Conservation (phyloP, 345 rosid genomes). For the Brassica carinata region DNA sequence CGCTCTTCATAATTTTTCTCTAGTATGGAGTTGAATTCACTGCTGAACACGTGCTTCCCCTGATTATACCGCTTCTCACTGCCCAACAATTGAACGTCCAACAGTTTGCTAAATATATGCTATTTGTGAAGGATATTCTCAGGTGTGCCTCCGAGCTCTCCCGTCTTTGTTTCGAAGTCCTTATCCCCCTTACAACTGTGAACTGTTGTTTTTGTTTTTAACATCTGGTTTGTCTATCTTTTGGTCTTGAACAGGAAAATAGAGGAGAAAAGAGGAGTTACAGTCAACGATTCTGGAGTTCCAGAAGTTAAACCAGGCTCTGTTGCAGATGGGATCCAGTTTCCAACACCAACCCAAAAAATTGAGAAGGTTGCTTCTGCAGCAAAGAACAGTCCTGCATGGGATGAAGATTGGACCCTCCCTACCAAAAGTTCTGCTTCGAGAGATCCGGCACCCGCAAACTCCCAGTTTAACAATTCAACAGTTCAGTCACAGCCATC, state of each 20-base stretch:
- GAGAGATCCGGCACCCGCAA: conserved; percentile 28
- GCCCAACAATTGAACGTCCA: conserved; percentile 89
- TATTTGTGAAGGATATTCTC: conserved; percentile 81
- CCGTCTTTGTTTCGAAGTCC: neutral
- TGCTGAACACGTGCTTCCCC: conserved; percentile 85
- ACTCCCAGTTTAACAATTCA: conserved; percentile 45
- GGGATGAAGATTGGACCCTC: conserved; percentile 93
- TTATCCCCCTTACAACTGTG: neutral
- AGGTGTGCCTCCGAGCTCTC: conserved; percentile 48
- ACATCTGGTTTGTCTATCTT: conserved; percentile 1
- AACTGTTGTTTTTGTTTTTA: conserved; percentile 7
- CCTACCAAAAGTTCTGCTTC: conserved; percentile 41
- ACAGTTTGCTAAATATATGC: conserved; percentile 93
- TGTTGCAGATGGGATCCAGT: conserved; percentile 47
- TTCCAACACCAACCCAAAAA: conserved; percentile 52
- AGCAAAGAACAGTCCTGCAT: conserved; percentile 51
- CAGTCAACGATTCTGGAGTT: conserved; percentile 57
- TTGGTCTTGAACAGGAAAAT: conserved; percentile 55
- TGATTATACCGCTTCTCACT: conserved; percentile 83
- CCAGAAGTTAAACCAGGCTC: conserved; percentile 54
- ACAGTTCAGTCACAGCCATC: conserved; percentile 47
- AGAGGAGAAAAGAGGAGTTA: conserved; percentile 82
- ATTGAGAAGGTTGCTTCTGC: conserved; percentile 51
- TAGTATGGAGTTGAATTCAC: conserved; percentile 92
- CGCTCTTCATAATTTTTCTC: conserved; percentile 22